Conservation (phyloP, 1,284 basidiomycete genomes). For the Tylopilus orsonianus region DNA sequence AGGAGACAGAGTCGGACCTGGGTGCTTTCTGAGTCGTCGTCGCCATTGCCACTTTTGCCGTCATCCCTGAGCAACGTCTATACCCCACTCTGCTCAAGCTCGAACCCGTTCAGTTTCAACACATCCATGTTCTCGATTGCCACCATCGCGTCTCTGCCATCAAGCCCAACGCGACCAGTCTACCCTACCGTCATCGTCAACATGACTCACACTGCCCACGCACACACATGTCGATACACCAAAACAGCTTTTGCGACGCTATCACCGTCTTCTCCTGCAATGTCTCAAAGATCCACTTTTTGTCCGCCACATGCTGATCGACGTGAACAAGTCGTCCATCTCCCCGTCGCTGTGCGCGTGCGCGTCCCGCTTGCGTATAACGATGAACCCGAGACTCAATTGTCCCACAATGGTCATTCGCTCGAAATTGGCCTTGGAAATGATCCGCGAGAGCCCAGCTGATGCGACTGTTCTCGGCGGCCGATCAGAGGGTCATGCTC, state of each 20-base stretch:
- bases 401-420: slow-evolving; percentile 89
- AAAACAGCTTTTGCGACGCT: slow-evolving; percentile 81
- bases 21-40: slow-evolving; percentile 5
- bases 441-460: slow-evolving; percentile 79
- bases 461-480: slow-evolving; percentile 53
- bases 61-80: slow-evolving; percentile 35
- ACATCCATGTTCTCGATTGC: slow-evolving; percentile 86
- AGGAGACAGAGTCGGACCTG: slow-evolving; percentile 65
- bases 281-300: slow-evolving; percentile 98
- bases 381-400: slow-evolving; percentile 96
- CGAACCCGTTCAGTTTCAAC: slow-evolving; percentile 87
- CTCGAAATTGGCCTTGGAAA: slow-evolving; percentile 86
- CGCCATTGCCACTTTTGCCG: not conserved
- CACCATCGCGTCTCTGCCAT: slow-evolving; percentile 87
- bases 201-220: not conserved
- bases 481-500: slow-evolving; percentile 26
- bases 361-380: slow-evolving; percentile 57
- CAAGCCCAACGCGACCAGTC: slow-evolving; percentile 78
- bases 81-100: slow-evolving; percentile 59
- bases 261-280: slow-evolving; percentile 88
- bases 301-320: slow-evolving; percentile 89
- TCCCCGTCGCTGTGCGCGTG: not conserved
- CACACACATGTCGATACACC: slow-evolving; percentile 43
- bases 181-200: too few species aligned
- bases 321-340: slow-evolving; percentile 89